Conservation (phyloP, 2,329 filamentous ascomycete genomes). For the Xylaria sp. region DNA sequence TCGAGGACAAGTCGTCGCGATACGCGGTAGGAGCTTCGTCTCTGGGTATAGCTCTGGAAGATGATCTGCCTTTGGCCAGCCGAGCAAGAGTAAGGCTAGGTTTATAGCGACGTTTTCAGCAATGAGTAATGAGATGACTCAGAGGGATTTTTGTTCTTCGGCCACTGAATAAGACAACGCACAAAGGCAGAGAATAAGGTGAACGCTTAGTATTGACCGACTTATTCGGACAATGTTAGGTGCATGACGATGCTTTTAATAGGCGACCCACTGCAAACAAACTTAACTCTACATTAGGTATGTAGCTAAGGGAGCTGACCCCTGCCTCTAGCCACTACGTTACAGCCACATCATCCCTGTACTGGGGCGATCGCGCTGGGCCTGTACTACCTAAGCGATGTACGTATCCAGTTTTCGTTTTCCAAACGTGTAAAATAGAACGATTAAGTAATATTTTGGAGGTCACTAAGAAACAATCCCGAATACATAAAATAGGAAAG, state of each 20-base stretch:
- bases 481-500: too few relatives aligned
- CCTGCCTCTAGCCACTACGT: background rate
- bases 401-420: too few relatives aligned
- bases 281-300: background rate
- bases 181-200: background rate
- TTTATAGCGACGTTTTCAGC: constrained; percentile 11
- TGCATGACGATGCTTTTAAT: constrained; percentile 23
- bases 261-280: constrained; percentile 3
- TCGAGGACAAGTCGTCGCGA: constrained; percentile 28
- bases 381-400: too few relatives aligned
- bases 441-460: too few relatives aligned
- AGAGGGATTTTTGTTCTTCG: background rate
- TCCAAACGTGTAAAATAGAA: too few relatives aligned
- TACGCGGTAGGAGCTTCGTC: constrained; percentile 18
- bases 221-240: background rate
- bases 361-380: too few relatives aligned
- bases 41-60: constrained; percentile 12
- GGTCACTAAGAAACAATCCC: too few relatives aligned
- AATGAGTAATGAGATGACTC: background rate
- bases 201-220: background rate
- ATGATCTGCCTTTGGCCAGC: constrained; percentile 3
- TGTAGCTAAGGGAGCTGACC: background rate
- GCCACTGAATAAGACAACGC: background rate
- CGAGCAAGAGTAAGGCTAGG: constrained; percentile 16
- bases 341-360: constrained; percentile 1